Conservation (phyloP, 495 filamentous ascomycete species). For the Aspergillus affinis region DNA sequence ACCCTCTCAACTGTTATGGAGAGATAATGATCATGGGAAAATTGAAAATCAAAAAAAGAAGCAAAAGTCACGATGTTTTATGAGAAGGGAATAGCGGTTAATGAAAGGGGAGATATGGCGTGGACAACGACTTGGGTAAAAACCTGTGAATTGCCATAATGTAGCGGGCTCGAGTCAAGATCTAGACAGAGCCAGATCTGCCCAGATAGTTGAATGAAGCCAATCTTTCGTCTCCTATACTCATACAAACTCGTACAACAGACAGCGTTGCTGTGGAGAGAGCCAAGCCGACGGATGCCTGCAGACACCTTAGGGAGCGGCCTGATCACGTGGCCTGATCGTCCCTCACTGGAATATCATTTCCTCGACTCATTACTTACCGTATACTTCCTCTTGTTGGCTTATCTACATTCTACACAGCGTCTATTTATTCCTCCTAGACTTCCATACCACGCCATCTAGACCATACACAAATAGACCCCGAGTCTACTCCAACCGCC, state of each 20-base stretch:
- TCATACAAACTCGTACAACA: neutral
- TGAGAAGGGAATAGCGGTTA: neutral
- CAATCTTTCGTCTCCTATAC: neutral
- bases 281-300: neutral
- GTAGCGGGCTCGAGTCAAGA: neutral
- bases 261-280: neutral
- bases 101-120: neutral
- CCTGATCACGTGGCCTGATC: neutral
- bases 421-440: neutral
- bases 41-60: neutral
- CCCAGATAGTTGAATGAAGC: neutral
- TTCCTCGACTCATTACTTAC: neutral
- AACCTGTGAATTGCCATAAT: neutral
- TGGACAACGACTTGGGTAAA: conserved; percentile 1
- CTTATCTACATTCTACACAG: neutral
- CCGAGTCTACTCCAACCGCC: neutral
- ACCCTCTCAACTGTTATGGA: neutral
- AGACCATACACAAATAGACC: neutral
- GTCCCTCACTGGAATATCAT: too few relatives aligned
- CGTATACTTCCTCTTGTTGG: neutral
- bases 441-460: neutral
- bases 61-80: neutral
- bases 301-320: neutral
- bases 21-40: neutral
- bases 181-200: neutral